Base-by-base conservation (phyloP, 2,329 filamentous ascomycete genomes). In the Nemania sp. region DNA sequence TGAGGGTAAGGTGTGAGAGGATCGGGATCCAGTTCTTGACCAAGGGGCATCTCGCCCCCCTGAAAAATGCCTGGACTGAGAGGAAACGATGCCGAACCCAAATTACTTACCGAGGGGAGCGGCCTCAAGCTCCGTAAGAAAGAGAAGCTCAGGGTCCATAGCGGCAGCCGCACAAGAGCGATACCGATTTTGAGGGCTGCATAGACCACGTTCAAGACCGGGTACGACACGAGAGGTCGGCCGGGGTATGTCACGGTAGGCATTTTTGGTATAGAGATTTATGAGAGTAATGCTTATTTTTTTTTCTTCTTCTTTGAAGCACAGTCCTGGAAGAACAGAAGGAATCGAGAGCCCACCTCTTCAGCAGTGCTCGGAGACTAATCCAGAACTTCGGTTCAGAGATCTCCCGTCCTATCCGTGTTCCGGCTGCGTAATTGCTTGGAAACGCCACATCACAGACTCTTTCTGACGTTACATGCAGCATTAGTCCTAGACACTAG, bases 191-290 rank as follows among this genome's bases (percentile, higher is more conserved):
- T 64, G 20, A 59, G 43, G 29, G 66, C n/a, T 53, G 60, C 59
- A 47, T 67, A 71, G 20, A 68, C 29, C 9, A 54, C 11, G 35
- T 60, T 61, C 20, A 68, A 11, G 15, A 62, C 58, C 46, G 62
- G 64, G 18, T 67, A 67, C 17, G 67, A 65, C 32, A 54, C 42
- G 20, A 65, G 56, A 20, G 62, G 52, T 32, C 66, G 62, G 65
- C 62, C 50, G 4, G 64, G 64, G 20, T 57, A 48, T 13, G 55
- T 65, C 43, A 58, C 55, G 17, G 45, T 53, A 40, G 58, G 45
- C 58, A 63, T 64, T 37, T 51, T 51, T 12, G 7, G n/a, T n/a
- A 34, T 10, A 17, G 40, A 43, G 40, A 10, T 3, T n/a, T 20
- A 15, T 43, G 40, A 43, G 18, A 39, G 35, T 4, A n/a, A 39